Base-by-base conservation (phyloP, 2,329 filamentous ascomycete genomes). In the Aspergillus luchuensis region DNA sequence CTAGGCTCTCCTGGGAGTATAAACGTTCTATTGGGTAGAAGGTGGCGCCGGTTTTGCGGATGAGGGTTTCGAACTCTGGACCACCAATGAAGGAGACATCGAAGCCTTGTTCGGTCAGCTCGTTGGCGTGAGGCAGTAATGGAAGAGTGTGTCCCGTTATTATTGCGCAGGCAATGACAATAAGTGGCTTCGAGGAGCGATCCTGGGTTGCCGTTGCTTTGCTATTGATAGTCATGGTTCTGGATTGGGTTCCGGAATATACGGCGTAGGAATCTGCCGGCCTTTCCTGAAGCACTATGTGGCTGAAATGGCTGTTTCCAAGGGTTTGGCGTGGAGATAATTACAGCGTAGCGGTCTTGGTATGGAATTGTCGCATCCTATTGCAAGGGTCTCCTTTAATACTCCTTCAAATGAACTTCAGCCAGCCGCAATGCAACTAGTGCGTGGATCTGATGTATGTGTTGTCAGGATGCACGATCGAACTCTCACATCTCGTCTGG, bases 61-160 rank as follows among this genome's bases (percentile, higher is more conserved):
- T 41, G 10, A 49, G 41, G 4, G 8, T 8, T 33, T 50, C 8
- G 8, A 52, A 59, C 4, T 48, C 30, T 4, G n/a, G 19, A 28
- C 57, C 57, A 13, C 50, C 39, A 21, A 55, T 59, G 57, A 59
- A 59, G 30, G 52, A 50, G 3, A 59, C 51, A 5, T 48, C 50
- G 49, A 36, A 47, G 39, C 57, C 57, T 21, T 49, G 41, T 8
- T 54, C 21, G n/a, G n/a, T 25, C 8, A 59, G 50, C 13, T 55
- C 41, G 11, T 3, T 38, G 5, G 57, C 57, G 25, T 59, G 57
- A 4, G 57, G 21, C 8, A 59, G 39, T 5, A 59, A 47, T 4
- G 57, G 57, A 21, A 25, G 45, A 6, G 50, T 59, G n/a, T 59
- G 57, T 10, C 57, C 57, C 3, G 21, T 5, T 49, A 10, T 43